These are phyloP conservation scores for Penicillium malachiteum DNA, from an alignment of 495 filamentous ascomycete species.

Conservation along the genomic window DNA sequence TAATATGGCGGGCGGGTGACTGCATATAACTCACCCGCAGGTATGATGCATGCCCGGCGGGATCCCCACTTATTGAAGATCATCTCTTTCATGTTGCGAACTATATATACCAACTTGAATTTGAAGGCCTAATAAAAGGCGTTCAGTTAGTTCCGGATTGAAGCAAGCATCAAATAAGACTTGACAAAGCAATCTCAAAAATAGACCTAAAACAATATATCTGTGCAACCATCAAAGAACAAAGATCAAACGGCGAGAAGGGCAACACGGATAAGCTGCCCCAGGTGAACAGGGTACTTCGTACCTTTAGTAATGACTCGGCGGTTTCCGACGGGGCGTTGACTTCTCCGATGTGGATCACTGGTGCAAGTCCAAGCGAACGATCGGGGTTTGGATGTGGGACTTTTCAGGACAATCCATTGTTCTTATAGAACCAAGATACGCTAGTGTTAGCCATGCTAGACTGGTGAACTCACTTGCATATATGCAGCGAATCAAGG, in stretches of 20 bases:
- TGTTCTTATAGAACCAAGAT: constrained; percentile 4
- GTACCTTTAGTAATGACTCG: constrained; percentile 14
- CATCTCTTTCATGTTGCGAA: not conserved
- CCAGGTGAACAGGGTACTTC: constrained; percentile 8
- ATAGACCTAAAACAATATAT: too few relatives aligned
- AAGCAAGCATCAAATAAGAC: not conserved
- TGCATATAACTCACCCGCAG: not conserved
- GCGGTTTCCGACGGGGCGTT: constrained; percentile 14
- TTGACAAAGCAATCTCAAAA: too few relatives aligned
- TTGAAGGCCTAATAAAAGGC: not conserved
- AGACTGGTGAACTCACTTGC: not conserved
- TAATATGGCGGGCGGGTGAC: not conserved
- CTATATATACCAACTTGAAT: not conserved
- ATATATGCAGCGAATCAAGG: not conserved
- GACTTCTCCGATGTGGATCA: not conserved
- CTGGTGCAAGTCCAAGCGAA: not conserved
- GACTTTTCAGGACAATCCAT: not conserved
- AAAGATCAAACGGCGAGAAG: not conserved
- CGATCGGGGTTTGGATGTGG: not conserved
- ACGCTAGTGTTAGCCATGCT: not conserved
- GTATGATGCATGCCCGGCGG: not conserved
- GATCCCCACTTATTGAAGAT: not conserved
- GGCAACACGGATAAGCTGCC: not conserved
- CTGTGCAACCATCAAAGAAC: too few relatives aligned
- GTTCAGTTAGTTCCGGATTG: constrained; percentile 2